A percentile compares a stretch with the other conserved stretches of the same genome.
These are phyloP conservation scores for Chaetomium strumarium DNA, from an alignment of 2,329 filamentous ascomycete genomes.

Conservation along the genomic window DNA sequence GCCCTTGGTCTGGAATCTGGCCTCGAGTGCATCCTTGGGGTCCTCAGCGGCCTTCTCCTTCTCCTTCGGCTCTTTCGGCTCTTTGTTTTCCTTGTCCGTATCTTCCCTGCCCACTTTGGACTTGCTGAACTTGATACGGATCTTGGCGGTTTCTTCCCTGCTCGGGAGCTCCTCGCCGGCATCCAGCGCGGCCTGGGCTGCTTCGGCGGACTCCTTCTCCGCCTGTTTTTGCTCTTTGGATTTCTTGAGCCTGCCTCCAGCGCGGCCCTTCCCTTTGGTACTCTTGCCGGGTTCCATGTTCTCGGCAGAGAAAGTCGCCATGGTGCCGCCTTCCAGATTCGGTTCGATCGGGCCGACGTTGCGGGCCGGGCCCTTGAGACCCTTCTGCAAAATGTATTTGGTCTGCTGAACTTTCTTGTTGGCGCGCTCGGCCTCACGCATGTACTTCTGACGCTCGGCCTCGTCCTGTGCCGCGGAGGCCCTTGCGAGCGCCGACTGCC, in stretches of 20 bases:
- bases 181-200: constrained; percentile 77
- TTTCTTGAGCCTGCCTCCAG: constrained; percentile 74
- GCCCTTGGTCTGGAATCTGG: constrained; percentile 76
- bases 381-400: constrained; percentile 78
- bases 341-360: constrained; percentile 66
- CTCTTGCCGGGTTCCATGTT: constrained; percentile 49
- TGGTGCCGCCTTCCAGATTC: constrained; percentile 77
- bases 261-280: constrained; percentile 46
- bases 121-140: constrained; percentile 58
- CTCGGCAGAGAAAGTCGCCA: constrained; percentile 75
- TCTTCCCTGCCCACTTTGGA: constrained; percentile 39
- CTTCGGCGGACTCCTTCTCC: constrained; percentile 77
- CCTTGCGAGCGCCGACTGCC: constrained; percentile 73
- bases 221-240: constrained; percentile 80
- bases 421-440: constrained; percentile 81
- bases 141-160: constrained; percentile 52
- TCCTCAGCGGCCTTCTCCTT: constrained; percentile 42
- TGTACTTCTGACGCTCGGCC: constrained; percentile 70
- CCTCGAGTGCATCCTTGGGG: constrained; percentile 48
- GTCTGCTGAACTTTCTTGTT: constrained; percentile 92
- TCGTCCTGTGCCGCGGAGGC: constrained; percentile 76
- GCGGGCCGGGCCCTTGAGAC: constrained; percentile 69
- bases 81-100: constrained; percentile 44
- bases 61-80: constrained; percentile 38
- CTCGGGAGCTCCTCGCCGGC: constrained; percentile 66